Evolutionary conservation across 441 rosid genomes (phyloP).

Genomic region (Daphne laureola): DNA sequence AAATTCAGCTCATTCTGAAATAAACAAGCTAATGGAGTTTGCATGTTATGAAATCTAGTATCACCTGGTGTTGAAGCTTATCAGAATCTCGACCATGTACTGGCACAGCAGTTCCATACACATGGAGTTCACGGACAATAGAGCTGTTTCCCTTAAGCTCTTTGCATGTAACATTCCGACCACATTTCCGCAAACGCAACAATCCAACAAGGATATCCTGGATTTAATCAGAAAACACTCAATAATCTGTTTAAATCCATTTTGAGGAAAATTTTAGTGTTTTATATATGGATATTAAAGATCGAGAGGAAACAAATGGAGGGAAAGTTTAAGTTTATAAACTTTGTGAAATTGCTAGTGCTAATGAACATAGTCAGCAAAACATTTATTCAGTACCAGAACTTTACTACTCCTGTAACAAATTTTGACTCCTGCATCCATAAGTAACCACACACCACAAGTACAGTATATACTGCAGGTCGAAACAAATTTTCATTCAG

Average conservation of each 20-base stretch:
- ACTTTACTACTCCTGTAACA: no score
- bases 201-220: conserved; percentile 98
- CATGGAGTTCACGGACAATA: conserved; percentile 96
- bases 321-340: no score
- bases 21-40: background rate
- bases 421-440: no score
- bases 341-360: no score
- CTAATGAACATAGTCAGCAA: no score
- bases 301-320: background rate
- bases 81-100: conserved; percentile 95
- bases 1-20: background rate
- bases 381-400: no score
- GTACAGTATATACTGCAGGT: no score
- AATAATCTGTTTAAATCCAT: background rate
- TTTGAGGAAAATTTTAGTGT: no score
- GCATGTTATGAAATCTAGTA: background rate
- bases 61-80: conserved; percentile 97
- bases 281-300: background rate
- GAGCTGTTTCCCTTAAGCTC: conserved; percentile 90
- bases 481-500: no score
- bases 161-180: conserved; percentile 79
- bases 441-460: no score
- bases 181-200: conserved; percentile 88
- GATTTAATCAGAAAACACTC: conserved; percentile 13
- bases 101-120: conserved; percentile 98